Conservation (phyloP, 257 asterid species). For the Ballota nigra region DNA sequence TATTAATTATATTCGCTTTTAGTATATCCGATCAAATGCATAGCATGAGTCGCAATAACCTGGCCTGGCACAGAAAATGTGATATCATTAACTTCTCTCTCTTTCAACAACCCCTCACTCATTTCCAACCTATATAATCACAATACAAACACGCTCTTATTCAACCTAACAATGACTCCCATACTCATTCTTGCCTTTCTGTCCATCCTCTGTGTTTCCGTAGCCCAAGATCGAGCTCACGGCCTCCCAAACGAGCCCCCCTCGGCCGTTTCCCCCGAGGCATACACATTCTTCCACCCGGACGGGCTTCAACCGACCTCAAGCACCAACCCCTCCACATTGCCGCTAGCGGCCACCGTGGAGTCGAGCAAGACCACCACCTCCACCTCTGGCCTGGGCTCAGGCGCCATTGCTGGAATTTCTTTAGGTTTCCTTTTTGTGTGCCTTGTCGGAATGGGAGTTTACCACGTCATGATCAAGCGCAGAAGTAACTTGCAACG, state of each 20-base stretch:
- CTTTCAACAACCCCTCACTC: slow-evolving; percentile 4
- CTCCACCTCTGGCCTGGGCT: slow-evolving; percentile 14
- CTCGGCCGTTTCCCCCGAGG: slow-evolving; percentile 35
- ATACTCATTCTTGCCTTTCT: slow-evolving; percentile 21
- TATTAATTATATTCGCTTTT: not conserved
- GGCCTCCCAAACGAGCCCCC: slow-evolving; percentile 33
- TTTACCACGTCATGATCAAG: slow-evolving; percentile 29
- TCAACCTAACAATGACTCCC: slow-evolving; percentile 25
- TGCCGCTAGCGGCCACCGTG: slow-evolving; percentile 46
- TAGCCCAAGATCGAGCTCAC: slow-evolving; percentile 37
- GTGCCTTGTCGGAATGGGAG: slow-evolving; percentile 39
- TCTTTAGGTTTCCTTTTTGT: slow-evolving; percentile 29
- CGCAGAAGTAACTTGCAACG: slow-evolving; percentile 26
- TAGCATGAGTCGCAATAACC: not conserved
- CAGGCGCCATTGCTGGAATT: slow-evolving; percentile 35
- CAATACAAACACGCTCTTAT: not conserved
- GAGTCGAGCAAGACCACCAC: slow-evolving; percentile 21
- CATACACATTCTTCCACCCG: slow-evolving; percentile 47
- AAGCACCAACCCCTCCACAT: not conserved
- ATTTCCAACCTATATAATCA: slow-evolving; percentile 14
- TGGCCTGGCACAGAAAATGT: slow-evolving; percentile 26
- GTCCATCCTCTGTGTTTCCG: slow-evolving; percentile 16
- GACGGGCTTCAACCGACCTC: slow-evolving; percentile 16
- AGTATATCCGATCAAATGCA: not conserved
- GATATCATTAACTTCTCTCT: slow-evolving; percentile 13